These are phyloP conservation scores for Ustilaginoidea virens DNA, from an alignment of 2,329 filamentous ascomycete genomes.

Conservation along the genomic window DNA sequence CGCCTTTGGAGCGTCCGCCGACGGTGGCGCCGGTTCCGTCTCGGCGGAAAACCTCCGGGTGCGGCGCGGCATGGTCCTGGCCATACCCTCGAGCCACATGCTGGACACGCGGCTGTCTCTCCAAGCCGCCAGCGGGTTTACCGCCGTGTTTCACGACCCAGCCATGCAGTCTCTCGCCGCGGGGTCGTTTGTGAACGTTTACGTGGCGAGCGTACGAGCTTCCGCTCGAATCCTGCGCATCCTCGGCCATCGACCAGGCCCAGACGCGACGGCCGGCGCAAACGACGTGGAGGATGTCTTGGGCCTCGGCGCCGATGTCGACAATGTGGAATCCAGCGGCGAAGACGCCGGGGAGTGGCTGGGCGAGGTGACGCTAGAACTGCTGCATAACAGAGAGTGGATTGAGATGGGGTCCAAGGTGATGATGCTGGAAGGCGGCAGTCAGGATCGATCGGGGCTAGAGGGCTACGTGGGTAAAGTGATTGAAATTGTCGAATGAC, in stretches of 20 bases:
- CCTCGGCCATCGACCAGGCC: slow-evolving; percentile 12
- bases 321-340: slow-evolving; percentile 17
- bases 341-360: slow-evolving; percentile 7
- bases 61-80: slow-evolving; percentile 73
- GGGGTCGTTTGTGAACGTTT: slow-evolving; percentile 63
- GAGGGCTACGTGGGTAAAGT: slow-evolving; percentile 61
- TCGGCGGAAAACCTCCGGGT: slow-evolving; percentile 24
- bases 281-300: slow-evolving; percentile 38
- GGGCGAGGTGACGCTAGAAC: slow-evolving; percentile 47
- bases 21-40: background rate
- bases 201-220: slow-evolving; percentile 74
- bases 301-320: slow-evolving; percentile 32
- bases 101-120: slow-evolving; percentile 39
- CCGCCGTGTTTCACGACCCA: slow-evolving; percentile 52
- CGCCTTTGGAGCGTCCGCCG: slow-evolving; percentile 30
- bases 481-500: slow-evolving; percentile 41
- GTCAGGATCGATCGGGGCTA: slow-evolving; percentile 48
- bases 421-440: slow-evolving; percentile 56
- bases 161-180: slow-evolving; percentile 47
- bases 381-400: slow-evolving; percentile 57
- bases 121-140: slow-evolving; percentile 51
- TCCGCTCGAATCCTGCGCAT: slow-evolving; percentile 58
- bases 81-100: slow-evolving; percentile 45
- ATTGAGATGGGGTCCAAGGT: slow-evolving; percentile 56
- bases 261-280: slow-evolving; percentile 11